Percentiles rank a stretch among this genome's conserved stretches.
Conservation (phyloP, 805 yeast species). For the Wickerhamomyces subpelliculosus region DNA sequence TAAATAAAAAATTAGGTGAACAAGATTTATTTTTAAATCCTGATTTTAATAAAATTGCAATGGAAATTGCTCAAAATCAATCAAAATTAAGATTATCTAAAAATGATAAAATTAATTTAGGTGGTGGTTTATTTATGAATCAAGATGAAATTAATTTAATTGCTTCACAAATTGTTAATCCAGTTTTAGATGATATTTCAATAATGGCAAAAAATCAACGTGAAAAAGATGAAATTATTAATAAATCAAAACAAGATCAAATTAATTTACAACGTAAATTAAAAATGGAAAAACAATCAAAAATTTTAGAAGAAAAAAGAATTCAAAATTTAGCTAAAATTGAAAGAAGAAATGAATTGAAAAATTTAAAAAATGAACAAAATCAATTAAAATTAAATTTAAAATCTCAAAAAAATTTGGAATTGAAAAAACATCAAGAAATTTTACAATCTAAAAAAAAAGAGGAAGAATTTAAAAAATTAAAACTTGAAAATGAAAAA, state of each 20-base stretch:
- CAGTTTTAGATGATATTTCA: constrained; percentile 71
- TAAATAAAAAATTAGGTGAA: constrained; percentile 35
- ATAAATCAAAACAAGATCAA: constrained; percentile 28
- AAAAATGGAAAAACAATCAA: constrained; percentile 31
- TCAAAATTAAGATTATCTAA: constrained; percentile 46
- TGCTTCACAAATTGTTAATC: constrained; percentile 75
- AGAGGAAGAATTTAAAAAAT: constrained; percentile 25
- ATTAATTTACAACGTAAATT: constrained; percentile 33
- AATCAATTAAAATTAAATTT: constrained; percentile 22
- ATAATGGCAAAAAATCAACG: constrained; percentile 68
- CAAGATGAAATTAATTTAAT: constrained; percentile 69
- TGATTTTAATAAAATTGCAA: constrained; percentile 64
- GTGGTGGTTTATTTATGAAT: constrained; percentile 81
- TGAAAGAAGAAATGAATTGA: constrained; percentile 36
- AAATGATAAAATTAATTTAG: constrained; percentile 60
- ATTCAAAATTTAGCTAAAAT: constrained; percentile 29
- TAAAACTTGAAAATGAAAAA: constrained; percentile 23
- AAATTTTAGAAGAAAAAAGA: constrained; percentile 32
- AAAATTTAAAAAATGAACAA: constrained; percentile 40
- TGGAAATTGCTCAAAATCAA: constrained; percentile 67
- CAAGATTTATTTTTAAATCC: constrained; percentile 37
- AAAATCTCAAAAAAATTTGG: constrained; percentile 28
- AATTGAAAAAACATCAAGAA: constrained; percentile 26
- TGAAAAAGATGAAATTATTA: constrained; percentile 39
- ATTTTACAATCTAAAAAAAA: constrained; percentile 29